Evolutionary conservation across 306 rosid species (phyloP).

Genomic region (Clitoria ternatea): DNA sequence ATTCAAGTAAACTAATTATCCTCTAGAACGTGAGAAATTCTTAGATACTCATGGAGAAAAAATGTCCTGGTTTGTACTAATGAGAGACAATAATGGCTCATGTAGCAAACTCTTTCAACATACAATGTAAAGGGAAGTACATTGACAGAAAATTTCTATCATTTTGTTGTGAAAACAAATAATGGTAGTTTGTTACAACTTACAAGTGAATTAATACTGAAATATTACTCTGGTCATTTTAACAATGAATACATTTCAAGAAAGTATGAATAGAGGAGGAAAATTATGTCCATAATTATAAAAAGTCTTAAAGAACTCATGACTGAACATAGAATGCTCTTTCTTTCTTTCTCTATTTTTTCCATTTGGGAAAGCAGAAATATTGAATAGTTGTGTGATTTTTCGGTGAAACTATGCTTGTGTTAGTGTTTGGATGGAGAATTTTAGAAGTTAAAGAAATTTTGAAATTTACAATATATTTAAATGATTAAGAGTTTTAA

Average conservation of each 20-base stretch:
- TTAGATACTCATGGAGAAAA: neutral
- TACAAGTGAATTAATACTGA: neutral
- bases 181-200: neutral
- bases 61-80: neutral
- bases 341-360: neutral
- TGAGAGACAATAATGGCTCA: neutral
- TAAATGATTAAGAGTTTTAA: too few species aligned
- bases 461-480: too few species aligned
- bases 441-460: too few species aligned
- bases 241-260: neutral
- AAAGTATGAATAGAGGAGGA: neutral
- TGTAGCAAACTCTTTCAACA: neutral
- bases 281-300: neutral
- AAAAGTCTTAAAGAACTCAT: neutral
- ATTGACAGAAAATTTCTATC: neutral
- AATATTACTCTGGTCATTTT: neutral
- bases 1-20: constrained; percentile 11
- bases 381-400: neutral
- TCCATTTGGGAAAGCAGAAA: neutral
- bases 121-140: neutral
- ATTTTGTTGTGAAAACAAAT: neutral
- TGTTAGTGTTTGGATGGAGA: too few species aligned
- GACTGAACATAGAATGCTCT: neutral
- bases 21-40: neutral
- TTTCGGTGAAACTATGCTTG: too few species aligned